Conservation (phyloP, 2,329 filamentous ascomycete species). For the Trichoderma sp. region DNA sequence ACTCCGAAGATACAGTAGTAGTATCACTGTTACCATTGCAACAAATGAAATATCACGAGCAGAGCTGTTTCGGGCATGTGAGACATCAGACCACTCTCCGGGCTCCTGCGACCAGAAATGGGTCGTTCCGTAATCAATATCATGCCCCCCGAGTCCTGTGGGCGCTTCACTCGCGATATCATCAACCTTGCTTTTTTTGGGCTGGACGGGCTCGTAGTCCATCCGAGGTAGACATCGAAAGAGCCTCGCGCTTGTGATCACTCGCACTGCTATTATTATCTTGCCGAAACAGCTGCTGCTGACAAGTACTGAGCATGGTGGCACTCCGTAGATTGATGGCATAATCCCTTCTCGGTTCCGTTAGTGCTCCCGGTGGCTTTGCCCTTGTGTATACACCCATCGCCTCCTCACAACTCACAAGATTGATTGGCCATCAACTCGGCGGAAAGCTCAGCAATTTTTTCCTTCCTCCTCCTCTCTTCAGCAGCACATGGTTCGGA, state of each 20-base stretch:
- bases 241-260: background rate
- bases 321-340: background rate
- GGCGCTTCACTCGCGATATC: background rate
- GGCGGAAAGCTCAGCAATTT: background rate
- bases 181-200: background rate
- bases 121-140: background rate
- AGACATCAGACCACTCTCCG: conserved; percentile 9
- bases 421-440: background rate
- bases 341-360: background rate
- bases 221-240: background rate
- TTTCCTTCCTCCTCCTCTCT: background rate
- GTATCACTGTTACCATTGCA: background rate
- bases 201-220: background rate
- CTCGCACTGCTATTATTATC: background rate
- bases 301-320: background rate
- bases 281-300: background rate
- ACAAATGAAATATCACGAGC: background rate
- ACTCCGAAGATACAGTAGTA: background rate
- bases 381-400: background rate
- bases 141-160: background rate
- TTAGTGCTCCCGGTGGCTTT: background rate
- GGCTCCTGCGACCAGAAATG: background rate
- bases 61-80: background rate
- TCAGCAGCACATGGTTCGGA: conserved; percentile 12
- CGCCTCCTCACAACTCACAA: background rate